A percentile compares a stretch with the other conserved stretches of the same genome.
Evolutionary conservation across 169 alveolate genomes (phyloP).

Genomic region (Cryptosporidium canis): DNA sequence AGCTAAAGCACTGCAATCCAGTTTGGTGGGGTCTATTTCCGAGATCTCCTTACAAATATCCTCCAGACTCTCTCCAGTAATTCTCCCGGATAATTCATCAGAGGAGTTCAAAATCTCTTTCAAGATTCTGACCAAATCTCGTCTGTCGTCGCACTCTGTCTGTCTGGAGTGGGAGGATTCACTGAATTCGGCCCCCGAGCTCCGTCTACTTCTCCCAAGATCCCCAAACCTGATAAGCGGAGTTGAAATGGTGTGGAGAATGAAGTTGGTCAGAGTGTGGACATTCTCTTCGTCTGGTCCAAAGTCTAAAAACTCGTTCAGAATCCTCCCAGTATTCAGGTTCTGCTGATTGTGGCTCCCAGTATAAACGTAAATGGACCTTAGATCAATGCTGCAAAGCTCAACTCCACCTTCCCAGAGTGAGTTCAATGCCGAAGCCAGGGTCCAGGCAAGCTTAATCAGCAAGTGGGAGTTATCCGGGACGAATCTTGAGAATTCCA

Average conservation of each 20-base stretch:
- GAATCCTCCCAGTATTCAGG: not conserved
- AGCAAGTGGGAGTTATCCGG: conserved; percentile 31
- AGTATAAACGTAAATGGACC: conserved; percentile 15
- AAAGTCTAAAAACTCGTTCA: not conserved
- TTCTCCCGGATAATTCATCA: not conserved
- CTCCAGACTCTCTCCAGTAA: not conserved
- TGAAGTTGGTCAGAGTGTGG: conserved; percentile 8
- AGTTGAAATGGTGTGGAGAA: conserved; percentile 10
- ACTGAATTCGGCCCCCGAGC: not conserved
- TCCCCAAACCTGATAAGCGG: conserved; percentile 37
- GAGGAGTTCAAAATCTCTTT: not conserved
- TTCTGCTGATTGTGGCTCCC: conserved; percentile 19
- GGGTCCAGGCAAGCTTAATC: conserved; percentile 44
- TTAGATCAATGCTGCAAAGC: conserved; percentile 16
- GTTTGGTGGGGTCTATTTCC: conserved; percentile 20
- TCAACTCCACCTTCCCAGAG: conserved; percentile 60
- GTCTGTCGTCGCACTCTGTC: conserved; percentile 7
- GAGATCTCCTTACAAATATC: conserved; percentile 21
- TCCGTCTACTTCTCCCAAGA: conserved; percentile 1
- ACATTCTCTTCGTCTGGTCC: conserved; percentile 17
- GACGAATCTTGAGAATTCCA: conserved; percentile 9
- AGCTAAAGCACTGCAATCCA: conserved; percentile 46
- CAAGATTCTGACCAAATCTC: not conserved
- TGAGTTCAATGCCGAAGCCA: conserved; percentile 13
- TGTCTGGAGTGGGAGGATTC: not conserved